phyloP scores from a whole-genome alignment of 768 basidiomycete species.

The Atractiella rhizophila region DNA sequence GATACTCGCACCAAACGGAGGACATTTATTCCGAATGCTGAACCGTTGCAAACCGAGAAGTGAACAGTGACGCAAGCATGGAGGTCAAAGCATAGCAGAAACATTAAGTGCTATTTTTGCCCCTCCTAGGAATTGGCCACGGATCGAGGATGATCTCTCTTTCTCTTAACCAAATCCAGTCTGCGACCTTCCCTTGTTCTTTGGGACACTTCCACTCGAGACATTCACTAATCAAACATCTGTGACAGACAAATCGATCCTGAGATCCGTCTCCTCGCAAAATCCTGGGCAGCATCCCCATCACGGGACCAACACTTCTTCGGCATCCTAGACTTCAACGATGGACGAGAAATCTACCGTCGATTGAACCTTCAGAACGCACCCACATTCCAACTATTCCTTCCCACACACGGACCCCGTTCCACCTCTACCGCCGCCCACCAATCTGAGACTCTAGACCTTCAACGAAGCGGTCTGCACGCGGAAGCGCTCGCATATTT shows the following conservation, averaged over 20 bases:
- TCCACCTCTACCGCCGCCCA: background rate
- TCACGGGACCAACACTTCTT: constrained; percentile 66
- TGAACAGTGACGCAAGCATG: too few species aligned
- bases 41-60: too few species aligned
- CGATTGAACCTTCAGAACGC: constrained; percentile 53
- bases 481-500: background rate
- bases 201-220: too few species aligned
- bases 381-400: constrained; percentile 30
- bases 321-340: constrained; percentile 65
- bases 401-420: constrained; percentile 1
- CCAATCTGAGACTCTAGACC: background rate
- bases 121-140: too few species aligned
- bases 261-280: constrained; percentile 18
- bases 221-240: too few species aligned
- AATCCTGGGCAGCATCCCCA: constrained; percentile 31
- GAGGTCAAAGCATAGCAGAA: too few species aligned
- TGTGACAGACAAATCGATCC: constrained; percentile 9
- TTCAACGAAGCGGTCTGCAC: background rate
- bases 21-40: too few species aligned
- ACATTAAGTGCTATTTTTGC: too few species aligned
- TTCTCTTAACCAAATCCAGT: too few species aligned
- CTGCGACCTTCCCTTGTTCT: too few species aligned
- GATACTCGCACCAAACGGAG: too few species aligned
- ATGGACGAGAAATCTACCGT: constrained; percentile 50
- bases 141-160: too few species aligned